Evolutionary conservation across 345 rosid species (phyloP), one percentile per base, ranked within the genome.

Genomic region (Zanthoxylum bungeanum): DNA sequence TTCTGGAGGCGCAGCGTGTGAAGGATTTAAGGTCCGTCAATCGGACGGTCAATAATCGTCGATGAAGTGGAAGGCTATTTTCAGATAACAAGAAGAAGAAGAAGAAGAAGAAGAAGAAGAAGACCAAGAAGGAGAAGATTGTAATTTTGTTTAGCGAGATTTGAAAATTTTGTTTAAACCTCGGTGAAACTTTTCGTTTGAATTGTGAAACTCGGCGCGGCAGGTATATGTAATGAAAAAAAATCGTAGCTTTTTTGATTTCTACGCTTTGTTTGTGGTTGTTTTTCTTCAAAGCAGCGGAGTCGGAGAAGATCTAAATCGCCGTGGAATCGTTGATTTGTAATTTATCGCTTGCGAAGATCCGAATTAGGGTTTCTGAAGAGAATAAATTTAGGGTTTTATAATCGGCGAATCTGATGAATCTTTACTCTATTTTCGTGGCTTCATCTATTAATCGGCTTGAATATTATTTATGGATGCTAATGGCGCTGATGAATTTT

Each of bases 221-320:
- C 39, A 69, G 47, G 62, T 53, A 68, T 19, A 34, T 25, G 79
- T 77, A 79, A 70, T 60, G n/a, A 60, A 56, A 74, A 76, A 82
- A 82, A 47, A 58, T 80, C 31, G 56, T 70, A 70, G 56, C 78
- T 74, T 68, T 74, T 73, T 81, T 75, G 76, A 82, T 85, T 75
- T 69, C 73, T 78, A 22, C 66, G 65, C 79, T 77, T 73, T 79
- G 31, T 71, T 71, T 84, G 72, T 76, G 81, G 76, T 72, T 76
- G 25, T 72, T 66, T 21, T 70, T 52, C 72, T 27, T 58, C 53
- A 6, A 39, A 39, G 36, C 37, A 56, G 76, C 37, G 52, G 57
- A 42, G n/a, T n/a, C n/a, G 17, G 31, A 14, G 31, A 28, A 42
- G 64, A 19, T 30, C n/a, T 30, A 30, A 28, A 40, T 16, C 63